Conservation (phyloP, 495 filamentous ascomycete species). For the Lasiosphaeris hirsuta region DNA sequence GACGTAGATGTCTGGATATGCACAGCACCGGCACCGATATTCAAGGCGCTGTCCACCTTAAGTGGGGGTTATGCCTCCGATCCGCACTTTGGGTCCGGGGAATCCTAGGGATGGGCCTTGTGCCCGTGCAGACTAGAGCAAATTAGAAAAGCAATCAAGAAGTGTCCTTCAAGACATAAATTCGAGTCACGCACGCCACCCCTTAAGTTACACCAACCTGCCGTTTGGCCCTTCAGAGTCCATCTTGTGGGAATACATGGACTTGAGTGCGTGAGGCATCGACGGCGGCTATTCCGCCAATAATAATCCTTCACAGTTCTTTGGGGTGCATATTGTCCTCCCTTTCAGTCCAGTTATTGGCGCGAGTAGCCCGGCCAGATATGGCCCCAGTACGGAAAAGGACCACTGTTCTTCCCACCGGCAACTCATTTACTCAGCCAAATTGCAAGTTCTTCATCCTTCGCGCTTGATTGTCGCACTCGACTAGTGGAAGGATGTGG, state of each 20-base stretch:
- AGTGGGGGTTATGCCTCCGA: not conserved
- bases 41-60: too few relatives aligned
- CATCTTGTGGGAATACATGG: not conserved
- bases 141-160: not conserved
- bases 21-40: too few relatives aligned
- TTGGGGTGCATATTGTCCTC: not conserved
- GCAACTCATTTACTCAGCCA: too few relatives aligned
- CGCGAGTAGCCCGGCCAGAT: too few relatives aligned
- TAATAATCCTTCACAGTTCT: not conserved
- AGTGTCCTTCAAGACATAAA: not conserved
- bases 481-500: not conserved
- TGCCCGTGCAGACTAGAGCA: too few relatives aligned
- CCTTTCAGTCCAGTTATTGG: too few relatives aligned
- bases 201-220: not conserved
- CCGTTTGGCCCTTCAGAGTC: not conserved
- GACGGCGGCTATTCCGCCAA: constrained; percentile 10
- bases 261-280: not conserved
- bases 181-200: constrained; percentile 1
- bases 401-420: too few relatives aligned
- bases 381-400: too few relatives aligned
- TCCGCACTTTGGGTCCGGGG: not conserved
- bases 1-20: too few relatives aligned
- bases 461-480: not conserved
- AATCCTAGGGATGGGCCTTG: not conserved
- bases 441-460: too few relatives aligned